These are phyloP conservation scores for Monilinia laxa DNA, from an alignment of 2,329 filamentous ascomycete species.

Conservation along the genomic window DNA sequence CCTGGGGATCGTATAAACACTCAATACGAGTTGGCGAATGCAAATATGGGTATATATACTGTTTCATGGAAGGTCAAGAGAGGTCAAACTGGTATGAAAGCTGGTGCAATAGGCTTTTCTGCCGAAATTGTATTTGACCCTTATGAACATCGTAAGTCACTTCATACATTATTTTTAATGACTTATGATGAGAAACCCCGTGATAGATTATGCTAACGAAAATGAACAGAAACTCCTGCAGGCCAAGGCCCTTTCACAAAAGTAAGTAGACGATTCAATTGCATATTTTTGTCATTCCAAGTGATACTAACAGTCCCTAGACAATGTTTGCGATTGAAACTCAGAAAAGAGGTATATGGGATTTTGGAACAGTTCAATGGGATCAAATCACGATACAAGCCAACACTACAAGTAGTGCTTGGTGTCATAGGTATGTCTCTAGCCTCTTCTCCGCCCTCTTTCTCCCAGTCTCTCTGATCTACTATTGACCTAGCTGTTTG, in stretches of 20 bases:
- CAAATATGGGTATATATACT: background rate
- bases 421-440: background rate
- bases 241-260: conserved; percentile 2
- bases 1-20: conserved; percentile 6
- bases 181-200: too few relatives aligned
- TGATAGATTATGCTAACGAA: background rate
- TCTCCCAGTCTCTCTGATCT: background rate
- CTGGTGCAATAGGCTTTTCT: background rate
- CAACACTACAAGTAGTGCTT: conserved; percentile 1
- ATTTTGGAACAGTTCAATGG: conserved; percentile 15
- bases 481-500: background rate
- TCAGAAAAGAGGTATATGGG: conserved; percentile 1
- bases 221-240: background rate
- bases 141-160: conserved; percentile 5
- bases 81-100: background rate
- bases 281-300: too few relatives aligned
- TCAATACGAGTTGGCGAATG: background rate
- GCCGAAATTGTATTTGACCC: background rate
- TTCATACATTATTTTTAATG: background rate
- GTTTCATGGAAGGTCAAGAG: conserved; percentile 4
- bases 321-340: conserved; percentile 9
- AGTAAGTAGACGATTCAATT: background rate
- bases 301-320: background rate
- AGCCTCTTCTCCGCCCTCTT: background rate
- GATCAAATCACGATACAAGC: conserved; percentile 7